These are phyloP conservation scores for Deinandra increscens DNA, from an alignment of 129 eudicot genomes.

Conservation along the genomic window DNA sequence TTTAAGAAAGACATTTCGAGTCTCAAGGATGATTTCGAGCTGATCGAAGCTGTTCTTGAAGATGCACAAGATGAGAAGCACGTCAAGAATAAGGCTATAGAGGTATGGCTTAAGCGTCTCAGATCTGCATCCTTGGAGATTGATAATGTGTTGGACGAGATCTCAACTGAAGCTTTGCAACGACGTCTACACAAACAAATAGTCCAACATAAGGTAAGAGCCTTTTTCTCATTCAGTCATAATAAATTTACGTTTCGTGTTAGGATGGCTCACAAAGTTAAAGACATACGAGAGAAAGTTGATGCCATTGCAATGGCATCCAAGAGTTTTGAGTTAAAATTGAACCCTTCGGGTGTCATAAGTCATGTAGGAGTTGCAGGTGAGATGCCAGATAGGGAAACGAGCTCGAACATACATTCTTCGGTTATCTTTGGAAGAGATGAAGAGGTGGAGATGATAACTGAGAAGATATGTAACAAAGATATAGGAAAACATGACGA, in stretches of 20 bases:
- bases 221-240: neutral
- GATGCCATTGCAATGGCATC: neutral
- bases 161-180: neutral
- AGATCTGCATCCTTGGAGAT: slow-evolving; percentile 3
- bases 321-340: neutral
- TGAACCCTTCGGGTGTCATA: neutral
- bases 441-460: neutral
- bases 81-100: neutral
- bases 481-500: neutral
- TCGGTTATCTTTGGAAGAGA: neutral
- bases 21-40: slow-evolving; percentile 4
- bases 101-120: slow-evolving; percentile 11
- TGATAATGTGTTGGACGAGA: neutral
- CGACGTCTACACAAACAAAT: neutral
- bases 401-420: neutral
- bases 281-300: neutral
- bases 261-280: slow-evolving; percentile 12
- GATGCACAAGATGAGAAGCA: slow-evolving; percentile 21
- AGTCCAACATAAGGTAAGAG: neutral
- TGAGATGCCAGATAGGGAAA: neutral
- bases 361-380: neutral
- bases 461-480: neutral
- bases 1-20: no score
- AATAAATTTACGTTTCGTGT: neutral
- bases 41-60: neutral